Base-by-base conservation (phyloP, 2,329 filamentous ascomycete genomes). In the Leptographium lundbergii region DNA sequence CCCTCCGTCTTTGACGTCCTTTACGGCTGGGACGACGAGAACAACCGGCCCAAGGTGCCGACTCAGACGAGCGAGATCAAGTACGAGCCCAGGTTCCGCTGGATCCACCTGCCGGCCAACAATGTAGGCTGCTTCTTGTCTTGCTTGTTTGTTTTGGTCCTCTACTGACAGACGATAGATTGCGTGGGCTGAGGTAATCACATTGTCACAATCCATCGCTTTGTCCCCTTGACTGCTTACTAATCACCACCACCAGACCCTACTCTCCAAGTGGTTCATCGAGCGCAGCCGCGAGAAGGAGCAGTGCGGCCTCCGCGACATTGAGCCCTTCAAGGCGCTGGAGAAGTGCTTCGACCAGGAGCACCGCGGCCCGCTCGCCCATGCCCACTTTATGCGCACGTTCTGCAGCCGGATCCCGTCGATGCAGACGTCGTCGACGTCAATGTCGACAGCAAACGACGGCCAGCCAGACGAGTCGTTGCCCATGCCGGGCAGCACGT, bases 221-320 rank as follows among this genome's bases (percentile, higher is more conserved):
- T 24, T 25, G 29, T 39, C 52, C 34, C 25, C 57, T 32, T 57
- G 55, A 63, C 66, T 29, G 17, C 56, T 61, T 13, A 61, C 29
- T 17, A 45, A 4, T 10, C 32, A 34, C 9, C 34, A 10, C 34
- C 27, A 3, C 63, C 63, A 72, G 69, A 70, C 81, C 0, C 70
- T 86, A 1, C 69, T 86, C n/a, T 81, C 81, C 1, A 86, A 86
- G 63, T 77, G 76, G 9, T 86, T 86, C 63, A 80, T 86, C 39
- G 83, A 86, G 66, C 79, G n/a, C n/a, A n/a, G n/a, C n/a, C n/a
- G n/a, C n/a, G n/a, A n/a, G n/a, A n/a, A n/a, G n/a, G n/a, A n/a
- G n/a, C n/a, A n/a, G n/a, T n/a, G 81, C 45, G 81, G 81, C 0
- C 77, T 78, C 19, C 75, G 76, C n/a, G 82, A 86, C 66, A 77